phyloP scores from a whole-genome alignment of 2,329 filamentous ascomycete genomes.

The Monosporascus ibericus region DNA sequence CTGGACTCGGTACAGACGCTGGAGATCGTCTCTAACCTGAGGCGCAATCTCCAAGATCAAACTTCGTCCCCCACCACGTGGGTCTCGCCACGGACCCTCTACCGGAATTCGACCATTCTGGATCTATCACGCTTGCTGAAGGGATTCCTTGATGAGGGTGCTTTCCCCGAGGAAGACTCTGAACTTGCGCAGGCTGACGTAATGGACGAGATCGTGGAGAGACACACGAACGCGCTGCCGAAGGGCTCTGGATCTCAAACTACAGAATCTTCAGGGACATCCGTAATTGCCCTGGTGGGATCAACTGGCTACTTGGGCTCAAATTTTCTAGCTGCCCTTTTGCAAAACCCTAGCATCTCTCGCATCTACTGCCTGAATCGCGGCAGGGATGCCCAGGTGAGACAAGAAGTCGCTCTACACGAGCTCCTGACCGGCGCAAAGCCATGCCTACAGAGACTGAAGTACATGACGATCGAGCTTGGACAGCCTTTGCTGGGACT shows the following conservation, averaged over 20 bases:
- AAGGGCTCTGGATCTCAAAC: background rate
- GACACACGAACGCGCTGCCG: constrained; percentile 1
- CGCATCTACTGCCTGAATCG: constrained; percentile 8
- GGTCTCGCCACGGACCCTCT: constrained; percentile 11
- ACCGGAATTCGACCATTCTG: constrained; percentile 6
- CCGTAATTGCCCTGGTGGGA: constrained; percentile 6
- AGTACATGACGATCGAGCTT: constrained; percentile 2
- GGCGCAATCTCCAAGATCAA: constrained; percentile 5
- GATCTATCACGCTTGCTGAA: constrained; percentile 3
- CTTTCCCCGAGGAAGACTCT: constrained; percentile 2
- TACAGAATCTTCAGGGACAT: no score
- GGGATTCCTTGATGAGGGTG: constrained; percentile 8
- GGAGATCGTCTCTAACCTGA: constrained; percentile 5
- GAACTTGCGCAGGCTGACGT: background rate
- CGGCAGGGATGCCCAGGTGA: background rate
- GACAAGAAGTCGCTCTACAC: background rate
- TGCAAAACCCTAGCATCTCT: constrained; percentile 4
- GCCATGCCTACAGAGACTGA: constrained; percentile 1
- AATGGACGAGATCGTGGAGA: constrained; percentile 4
- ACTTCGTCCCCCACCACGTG: constrained; percentile 2
- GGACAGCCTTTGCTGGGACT: constrained; percentile 6
- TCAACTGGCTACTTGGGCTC: constrained; percentile 13
- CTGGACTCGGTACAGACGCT: constrained; percentile 11
- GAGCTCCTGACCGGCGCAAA: background rate
- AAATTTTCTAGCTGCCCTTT: background rate